Evolutionary conservation across 2,329 filamentous ascomycete species (phyloP).

Genomic region (Bipolaris cookei): DNA sequence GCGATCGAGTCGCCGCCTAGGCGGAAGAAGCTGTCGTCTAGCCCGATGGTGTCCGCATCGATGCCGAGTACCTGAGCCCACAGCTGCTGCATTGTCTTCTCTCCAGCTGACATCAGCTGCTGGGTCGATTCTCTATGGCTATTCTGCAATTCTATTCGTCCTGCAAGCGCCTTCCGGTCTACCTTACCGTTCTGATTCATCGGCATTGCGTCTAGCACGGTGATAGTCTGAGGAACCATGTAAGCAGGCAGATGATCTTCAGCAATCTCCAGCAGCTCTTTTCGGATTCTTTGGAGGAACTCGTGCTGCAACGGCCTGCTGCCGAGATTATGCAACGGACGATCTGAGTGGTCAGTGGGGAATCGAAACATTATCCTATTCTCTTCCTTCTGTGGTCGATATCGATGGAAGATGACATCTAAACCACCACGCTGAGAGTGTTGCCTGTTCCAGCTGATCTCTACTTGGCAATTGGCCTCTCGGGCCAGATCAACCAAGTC

Average conservation of each 20-base stretch:
- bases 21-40: conserved; percentile 25
- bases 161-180: conserved; percentile 12
- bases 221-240: conserved; percentile 33
- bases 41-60: conserved; percentile 2
- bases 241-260: conserved; percentile 20
- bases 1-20: conserved; percentile 36
- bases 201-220: conserved; percentile 39
- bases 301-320: conserved; percentile 3
- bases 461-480: not conserved
- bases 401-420: conserved; percentile 8
- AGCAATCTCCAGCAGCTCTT: not conserved
- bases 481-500: not conserved
- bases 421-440: conserved; percentile 5
- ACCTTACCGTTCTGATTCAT: conserved; percentile 24
- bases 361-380: not conserved
- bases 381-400: too few species aligned
- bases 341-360: not conserved
- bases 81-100: not conserved
- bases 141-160: conserved; percentile 24
- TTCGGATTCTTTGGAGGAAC: not conserved
- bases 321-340: not conserved
- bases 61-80: not conserved
- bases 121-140: not conserved
- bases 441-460: conserved; percentile 11
- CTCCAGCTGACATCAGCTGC: not conserved